Conservation (phyloP, 495 filamentous ascomycete species). For the Pseudomonodictys pantanalensis region DNA sequence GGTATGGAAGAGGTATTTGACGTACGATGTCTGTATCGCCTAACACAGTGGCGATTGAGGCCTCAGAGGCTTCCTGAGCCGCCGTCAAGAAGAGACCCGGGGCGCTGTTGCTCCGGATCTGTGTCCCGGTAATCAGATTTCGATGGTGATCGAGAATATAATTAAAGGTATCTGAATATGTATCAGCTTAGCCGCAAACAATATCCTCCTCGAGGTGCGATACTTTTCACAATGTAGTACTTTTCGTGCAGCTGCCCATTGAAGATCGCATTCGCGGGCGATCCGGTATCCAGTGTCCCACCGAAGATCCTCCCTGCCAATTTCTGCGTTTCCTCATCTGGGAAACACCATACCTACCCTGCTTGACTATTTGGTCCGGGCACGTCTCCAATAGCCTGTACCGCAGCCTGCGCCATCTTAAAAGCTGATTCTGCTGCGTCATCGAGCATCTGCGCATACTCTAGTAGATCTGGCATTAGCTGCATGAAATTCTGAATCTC, state of each 20-base stretch:
- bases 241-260: neutral
- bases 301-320: neutral
- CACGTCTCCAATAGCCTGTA: neutral
- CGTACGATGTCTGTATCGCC: neutral
- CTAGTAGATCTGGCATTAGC: too few species aligned
- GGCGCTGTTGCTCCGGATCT: neutral
- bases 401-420: neutral
- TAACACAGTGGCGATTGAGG: neutral
- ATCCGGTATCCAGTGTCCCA: neutral
- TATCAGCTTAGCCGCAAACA: neutral
- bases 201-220: neutral
- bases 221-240: neutral
- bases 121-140: too few species aligned
- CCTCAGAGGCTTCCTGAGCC: neutral
- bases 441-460: too few species aligned
- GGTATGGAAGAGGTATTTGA: neutral
- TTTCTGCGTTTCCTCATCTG: neutral
- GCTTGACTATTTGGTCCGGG: neutral
- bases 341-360: neutral
- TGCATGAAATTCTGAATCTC: too few species aligned
- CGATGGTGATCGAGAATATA: neutral
- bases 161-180: neutral
- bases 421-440: neutral
- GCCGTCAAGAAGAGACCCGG: neutral
- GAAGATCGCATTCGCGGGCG: neutral